phyloP scores from a whole-genome alignment of 148 eudicot species.

The Rhododendron mucronatum region DNA sequence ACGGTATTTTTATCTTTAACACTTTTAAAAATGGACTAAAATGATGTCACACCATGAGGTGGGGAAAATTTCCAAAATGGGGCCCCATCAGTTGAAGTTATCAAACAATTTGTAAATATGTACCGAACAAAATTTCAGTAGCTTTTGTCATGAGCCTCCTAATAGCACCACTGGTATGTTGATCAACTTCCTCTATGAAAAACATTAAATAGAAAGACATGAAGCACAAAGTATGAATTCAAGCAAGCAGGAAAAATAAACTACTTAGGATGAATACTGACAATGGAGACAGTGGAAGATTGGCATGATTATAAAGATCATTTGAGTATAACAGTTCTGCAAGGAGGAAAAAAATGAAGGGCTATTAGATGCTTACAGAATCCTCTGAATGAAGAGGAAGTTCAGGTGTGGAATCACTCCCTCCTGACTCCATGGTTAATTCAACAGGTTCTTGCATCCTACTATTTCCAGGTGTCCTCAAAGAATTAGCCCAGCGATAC shows the following conservation, averaged over 20 bases:
- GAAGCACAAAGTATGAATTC: not conserved
- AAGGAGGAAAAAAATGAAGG: not conserved
- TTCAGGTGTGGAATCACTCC: conserved; percentile 17
- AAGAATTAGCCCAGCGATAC: conserved; percentile 29
- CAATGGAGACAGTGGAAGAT: not conserved
- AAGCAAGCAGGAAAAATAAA: not conserved
- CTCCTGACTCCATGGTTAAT: conserved; percentile 8
- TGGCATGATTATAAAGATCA: not conserved
- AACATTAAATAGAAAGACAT: not conserved
- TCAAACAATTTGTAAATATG: not conserved
- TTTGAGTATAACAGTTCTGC: not conserved
- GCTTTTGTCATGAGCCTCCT: not conserved
- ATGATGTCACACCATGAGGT: not conserved
- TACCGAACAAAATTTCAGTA: not conserved
- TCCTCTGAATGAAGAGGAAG: conserved; percentile 42
- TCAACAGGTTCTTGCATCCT: conserved; percentile 15
- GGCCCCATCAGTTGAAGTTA: not conserved
- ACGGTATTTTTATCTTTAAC: not conserved
- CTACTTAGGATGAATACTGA: not conserved
- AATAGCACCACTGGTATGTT: not conserved
- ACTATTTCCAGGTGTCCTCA: conserved; percentile 16
- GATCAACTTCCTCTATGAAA: not conserved
- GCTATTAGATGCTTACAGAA: conserved; percentile 47
- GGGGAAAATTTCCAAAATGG: not conserved
- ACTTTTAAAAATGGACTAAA: not conserved